Base-by-base conservation (phyloP, 805 yeast genomes). In the Teunomyces stri region DNA sequence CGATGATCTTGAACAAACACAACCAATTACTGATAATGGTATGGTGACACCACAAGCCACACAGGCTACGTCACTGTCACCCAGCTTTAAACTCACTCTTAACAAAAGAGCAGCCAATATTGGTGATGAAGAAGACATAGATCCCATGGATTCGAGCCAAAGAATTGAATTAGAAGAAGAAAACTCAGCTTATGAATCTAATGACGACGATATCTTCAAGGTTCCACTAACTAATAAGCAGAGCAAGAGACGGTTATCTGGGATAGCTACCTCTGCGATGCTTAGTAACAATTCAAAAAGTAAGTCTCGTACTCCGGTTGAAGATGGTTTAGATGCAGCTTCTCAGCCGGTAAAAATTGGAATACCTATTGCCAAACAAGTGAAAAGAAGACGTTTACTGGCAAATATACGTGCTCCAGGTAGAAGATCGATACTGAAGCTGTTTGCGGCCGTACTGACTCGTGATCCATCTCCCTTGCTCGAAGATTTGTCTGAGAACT, bases 171-270 rank as follows among this genome's bases (percentile, higher is more conserved):
- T 40, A 6, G 43, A 29, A 40, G 43, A 15, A 50, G 45, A 18
- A 33, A 36, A 29, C 15, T 28, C 43, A 12, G 33, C 33, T 10
- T 27, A 22, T 16, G 45, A 47, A 11, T 42, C 47, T 7, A 58
- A 51, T 21, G 61, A 59, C 35, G 64, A 61, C 11, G 71, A 68
- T 42, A 56, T 69, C 29, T 69, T 70, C 57, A 66, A 65, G 46
- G 56, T 51, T 27, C 68, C 69, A 4, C 43, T 41, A 20, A 22
- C 22, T 3, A 20, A 11, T 10, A 37, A 37, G 54, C 59, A 2
- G 50, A 61, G 22, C 16, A 73, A 63, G 48, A 61, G 74, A 33
- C 48, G 76, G 36, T 58, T 71, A 22, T 69, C 75, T 1, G 71
- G 72, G 5, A 68, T 70, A 25, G 52, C 65, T 7, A 58, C 58